Evolutionary conservation across 2,329 filamentous ascomycete genomes (phyloP).

Genomic region (Claviceps lovelessii): DNA sequence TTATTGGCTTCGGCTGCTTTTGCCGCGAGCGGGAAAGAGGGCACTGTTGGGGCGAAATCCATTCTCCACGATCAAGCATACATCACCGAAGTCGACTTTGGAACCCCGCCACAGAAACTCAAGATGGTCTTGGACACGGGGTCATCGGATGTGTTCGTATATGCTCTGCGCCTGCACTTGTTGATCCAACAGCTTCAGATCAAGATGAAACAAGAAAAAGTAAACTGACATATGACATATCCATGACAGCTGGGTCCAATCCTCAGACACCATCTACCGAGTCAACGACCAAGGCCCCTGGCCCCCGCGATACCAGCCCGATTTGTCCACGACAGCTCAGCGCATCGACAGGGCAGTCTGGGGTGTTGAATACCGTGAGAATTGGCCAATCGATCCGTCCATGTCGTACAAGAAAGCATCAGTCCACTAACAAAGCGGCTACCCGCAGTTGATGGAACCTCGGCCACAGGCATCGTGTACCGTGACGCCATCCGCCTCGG

Average conservation of each 20-base stretch:
- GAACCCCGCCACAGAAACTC: conserved; percentile 32
- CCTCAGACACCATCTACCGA: conserved; percentile 29
- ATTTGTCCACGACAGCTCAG: conserved; percentile 28
- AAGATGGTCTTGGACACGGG: conserved; percentile 39
- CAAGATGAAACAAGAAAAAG: background rate
- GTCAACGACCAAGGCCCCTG: conserved; percentile 21
- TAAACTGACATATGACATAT: background rate
- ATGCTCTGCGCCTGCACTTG: background rate
- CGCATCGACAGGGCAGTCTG: conserved; percentile 30
- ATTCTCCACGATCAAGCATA: conserved; percentile 28
- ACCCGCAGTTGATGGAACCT: conserved; percentile 27
- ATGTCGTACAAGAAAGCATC: background rate
- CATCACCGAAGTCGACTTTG: conserved; percentile 29
- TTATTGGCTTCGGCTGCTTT: background rate
- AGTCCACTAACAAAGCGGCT: background rate
- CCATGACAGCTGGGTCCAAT: conserved; percentile 36
- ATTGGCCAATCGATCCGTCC: conserved; percentile 3
- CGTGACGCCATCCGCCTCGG: conserved; percentile 35
- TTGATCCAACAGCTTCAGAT: too few relatives aligned
- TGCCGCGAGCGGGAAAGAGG: background rate
- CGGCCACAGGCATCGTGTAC: conserved; percentile 34
- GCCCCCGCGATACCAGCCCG: conserved; percentile 28
- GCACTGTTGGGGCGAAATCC: conserved; percentile 19
- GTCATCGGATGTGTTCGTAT: conserved; percentile 48
- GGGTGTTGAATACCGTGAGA: conserved; percentile 33